These are phyloP conservation scores for Lipomyces spencermartinsiae DNA, from an alignment of 805 yeast genomes.

Conservation along the genomic window DNA sequence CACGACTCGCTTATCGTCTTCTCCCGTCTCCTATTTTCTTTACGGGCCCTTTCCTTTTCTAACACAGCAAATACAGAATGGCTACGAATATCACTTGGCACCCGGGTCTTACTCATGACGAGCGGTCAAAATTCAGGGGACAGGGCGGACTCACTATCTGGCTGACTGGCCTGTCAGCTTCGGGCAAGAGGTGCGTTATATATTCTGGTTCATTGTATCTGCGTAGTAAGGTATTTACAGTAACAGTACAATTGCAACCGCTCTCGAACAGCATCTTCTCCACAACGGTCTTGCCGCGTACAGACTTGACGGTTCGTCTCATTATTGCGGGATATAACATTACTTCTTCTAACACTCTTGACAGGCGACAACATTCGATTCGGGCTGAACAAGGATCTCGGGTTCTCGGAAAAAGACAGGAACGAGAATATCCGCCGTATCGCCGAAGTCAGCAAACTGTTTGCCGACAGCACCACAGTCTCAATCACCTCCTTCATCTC, in stretches of 20 bases:
- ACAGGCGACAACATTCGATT: slow-evolving; percentile 81
- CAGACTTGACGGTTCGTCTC: slow-evolving; percentile 70
- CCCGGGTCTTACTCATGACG: slow-evolving; percentile 80
- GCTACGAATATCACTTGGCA: slow-evolving; percentile 98
- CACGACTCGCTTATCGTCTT: not conserved
- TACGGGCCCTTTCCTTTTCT: too few relatives aligned
- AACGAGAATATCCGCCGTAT: slow-evolving; percentile 95
- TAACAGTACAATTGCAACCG: slow-evolving; percentile 84
- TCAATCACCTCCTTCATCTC: slow-evolving; percentile 91
- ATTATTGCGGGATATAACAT: not conserved
- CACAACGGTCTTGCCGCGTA: slow-evolving; percentile 75
- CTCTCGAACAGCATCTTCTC: slow-evolving; percentile 81
- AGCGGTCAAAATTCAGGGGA: slow-evolving; percentile 71
- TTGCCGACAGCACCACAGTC: slow-evolving; percentile 89
- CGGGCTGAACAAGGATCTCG: slow-evolving; percentile 93
- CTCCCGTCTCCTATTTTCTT: not conserved
- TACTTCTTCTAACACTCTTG: not conserved
- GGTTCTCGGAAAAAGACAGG: slow-evolving; percentile 89
- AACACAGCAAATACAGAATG: slow-evolving; percentile 53
- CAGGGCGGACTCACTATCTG: slow-evolving; percentile 91
- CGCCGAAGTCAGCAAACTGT: slow-evolving; percentile 90
- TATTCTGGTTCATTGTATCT: not conserved
- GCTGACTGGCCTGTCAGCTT: slow-evolving; percentile 95
- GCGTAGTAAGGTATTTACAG: not conserved
- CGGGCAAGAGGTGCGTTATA: slow-evolving; percentile 66